Conservation (phyloP, 106 monocot species). For the Chionographis japonica region DNA sequence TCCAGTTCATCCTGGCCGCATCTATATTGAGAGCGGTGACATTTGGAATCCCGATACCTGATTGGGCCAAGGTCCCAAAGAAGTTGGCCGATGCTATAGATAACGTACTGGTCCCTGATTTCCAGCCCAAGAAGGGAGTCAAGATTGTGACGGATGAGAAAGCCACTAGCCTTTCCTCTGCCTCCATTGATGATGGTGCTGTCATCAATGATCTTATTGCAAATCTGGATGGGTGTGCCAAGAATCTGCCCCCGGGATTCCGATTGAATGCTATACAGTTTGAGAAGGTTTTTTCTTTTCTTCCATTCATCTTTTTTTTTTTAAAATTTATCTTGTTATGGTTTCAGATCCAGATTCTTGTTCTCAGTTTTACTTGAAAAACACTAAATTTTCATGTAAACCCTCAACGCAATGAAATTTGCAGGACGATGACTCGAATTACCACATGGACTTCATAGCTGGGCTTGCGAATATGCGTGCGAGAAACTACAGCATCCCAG, state of each 20-base stretch:
- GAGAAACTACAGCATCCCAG: conserved; percentile 39
- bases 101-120: conserved; percentile 60
- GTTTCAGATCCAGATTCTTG: too few relatives aligned
- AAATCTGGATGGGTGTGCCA: conserved; percentile 54
- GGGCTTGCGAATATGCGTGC: conserved; percentile 47
- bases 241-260: conserved; percentile 60
- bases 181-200: conserved; percentile 72
- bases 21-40: conserved; percentile 76
- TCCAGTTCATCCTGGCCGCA: conserved; percentile 68
- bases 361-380: too few relatives aligned
- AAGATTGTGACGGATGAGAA: conserved; percentile 85
- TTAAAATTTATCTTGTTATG: too few relatives aligned
- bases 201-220: conserved; percentile 61
- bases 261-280: conserved; percentile 76
- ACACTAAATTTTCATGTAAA: too few relatives aligned
- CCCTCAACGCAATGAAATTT: neutral
- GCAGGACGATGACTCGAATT: conserved; percentile 38
- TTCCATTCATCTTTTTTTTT: too few relatives aligned
- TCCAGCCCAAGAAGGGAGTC: conserved; percentile 73
- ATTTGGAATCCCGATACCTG: conserved; percentile 77
- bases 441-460: conserved; percentile 42
- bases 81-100: conserved; percentile 57
- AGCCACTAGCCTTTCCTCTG: conserved; percentile 50
- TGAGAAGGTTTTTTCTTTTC: conserved; percentile 61
- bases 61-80: conserved; percentile 49